Percentiles rank a stretch among this genome's conserved stretches.
Evolutionary conservation across 768 basidiomycete species (phyloP).

Genomic region (Mycena latifolia): DNA sequence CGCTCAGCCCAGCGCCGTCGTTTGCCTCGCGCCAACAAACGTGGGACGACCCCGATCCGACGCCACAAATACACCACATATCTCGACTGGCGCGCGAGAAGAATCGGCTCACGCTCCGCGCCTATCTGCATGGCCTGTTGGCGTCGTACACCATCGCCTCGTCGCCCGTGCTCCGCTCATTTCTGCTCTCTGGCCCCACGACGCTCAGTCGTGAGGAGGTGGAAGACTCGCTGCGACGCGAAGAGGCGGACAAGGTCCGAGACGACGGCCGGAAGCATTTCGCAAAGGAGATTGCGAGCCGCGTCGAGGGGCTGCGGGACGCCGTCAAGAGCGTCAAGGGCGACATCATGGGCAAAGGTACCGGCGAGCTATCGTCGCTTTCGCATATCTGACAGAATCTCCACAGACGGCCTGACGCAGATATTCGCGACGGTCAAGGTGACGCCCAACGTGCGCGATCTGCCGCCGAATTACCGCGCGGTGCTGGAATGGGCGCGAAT

Average conservation of each 20-base stretch:
- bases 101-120: conserved; percentile 93
- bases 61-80: conserved; percentile 41
- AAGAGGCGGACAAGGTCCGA: conserved; percentile 89
- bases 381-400: not conserved
- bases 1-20: conserved; percentile 43
- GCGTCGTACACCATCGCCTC: conserved; percentile 79
- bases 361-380: conserved; percentile 6
- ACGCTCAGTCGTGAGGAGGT: conserved; percentile 76
- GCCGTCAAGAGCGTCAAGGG: conserved; percentile 92
- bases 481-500: conserved; percentile 98
- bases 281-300: conserved; percentile 84
- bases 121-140: conserved; percentile 90
- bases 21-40: conserved; percentile 34
- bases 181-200: conserved; percentile 85
- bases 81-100: conserved; percentile 88
- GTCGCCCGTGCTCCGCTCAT: conserved; percentile 88
- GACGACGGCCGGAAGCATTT: conserved; percentile 92
- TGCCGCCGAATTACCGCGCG: conserved; percentile 89
- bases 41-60: conserved; percentile 34
- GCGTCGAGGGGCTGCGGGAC: conserved; percentile 89
- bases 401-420: conserved; percentile 85
- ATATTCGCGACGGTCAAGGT: conserved; percentile 92
- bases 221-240: conserved; percentile 81
- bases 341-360: conserved; percentile 91
- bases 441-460: conserved; percentile 78